A percentile compares a stretch with the other conserved stretches of the same genome.
Conservation (phyloP, 306 rosid species). For the Trifolium pratense region DNA sequence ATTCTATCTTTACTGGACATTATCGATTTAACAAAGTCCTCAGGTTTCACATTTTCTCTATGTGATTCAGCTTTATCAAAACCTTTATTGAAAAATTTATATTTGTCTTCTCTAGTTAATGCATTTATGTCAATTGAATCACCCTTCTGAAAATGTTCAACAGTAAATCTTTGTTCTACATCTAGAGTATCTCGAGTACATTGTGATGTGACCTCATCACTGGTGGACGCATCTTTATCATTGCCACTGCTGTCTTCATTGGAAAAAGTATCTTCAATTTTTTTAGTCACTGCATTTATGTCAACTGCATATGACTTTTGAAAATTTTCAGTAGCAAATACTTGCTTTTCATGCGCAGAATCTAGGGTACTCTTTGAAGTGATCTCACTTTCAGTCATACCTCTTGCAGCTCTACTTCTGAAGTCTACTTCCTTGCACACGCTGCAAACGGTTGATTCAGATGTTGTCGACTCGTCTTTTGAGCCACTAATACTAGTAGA, state of each 20-base stretch:
- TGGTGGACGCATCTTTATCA: slow-evolving; percentile 26
- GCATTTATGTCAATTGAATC: slow-evolving; percentile 48
- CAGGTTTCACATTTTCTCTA: slow-evolving; percentile 43
- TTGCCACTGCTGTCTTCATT: slow-evolving; percentile 33
- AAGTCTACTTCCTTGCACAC: slow-evolving; percentile 61
- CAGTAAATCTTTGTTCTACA: slow-evolving; percentile 42
- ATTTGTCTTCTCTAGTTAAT: slow-evolving; percentile 44
- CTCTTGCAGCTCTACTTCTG: slow-evolving; percentile 41
- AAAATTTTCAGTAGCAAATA: slow-evolving; percentile 43
- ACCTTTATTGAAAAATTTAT: slow-evolving; percentile 26
- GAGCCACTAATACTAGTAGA: slow-evolving; percentile 58
- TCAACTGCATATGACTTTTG: slow-evolving; percentile 49
- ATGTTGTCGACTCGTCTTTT: slow-evolving; percentile 61
- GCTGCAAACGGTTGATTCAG: slow-evolving; percentile 58
- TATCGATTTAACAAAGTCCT: slow-evolving; percentile 38
- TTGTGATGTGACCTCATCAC: slow-evolving; percentile 42
- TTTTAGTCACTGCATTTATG: slow-evolving; percentile 35
- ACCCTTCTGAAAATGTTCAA: slow-evolving; percentile 37
- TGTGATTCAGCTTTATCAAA: slow-evolving; percentile 42
- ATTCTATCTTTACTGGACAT: slow-evolving; percentile 22
- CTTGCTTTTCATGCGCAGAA: slow-evolving; percentile 52
- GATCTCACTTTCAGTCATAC: slow-evolving; percentile 49
- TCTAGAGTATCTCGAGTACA: slow-evolving; percentile 48
- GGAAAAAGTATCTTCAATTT: slow-evolving; percentile 44
- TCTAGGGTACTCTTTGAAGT: slow-evolving; percentile 53